phyloP scores from a whole-genome alignment of 208 protist genomes.

The Acanthamoeba culbertsoni region DNA sequence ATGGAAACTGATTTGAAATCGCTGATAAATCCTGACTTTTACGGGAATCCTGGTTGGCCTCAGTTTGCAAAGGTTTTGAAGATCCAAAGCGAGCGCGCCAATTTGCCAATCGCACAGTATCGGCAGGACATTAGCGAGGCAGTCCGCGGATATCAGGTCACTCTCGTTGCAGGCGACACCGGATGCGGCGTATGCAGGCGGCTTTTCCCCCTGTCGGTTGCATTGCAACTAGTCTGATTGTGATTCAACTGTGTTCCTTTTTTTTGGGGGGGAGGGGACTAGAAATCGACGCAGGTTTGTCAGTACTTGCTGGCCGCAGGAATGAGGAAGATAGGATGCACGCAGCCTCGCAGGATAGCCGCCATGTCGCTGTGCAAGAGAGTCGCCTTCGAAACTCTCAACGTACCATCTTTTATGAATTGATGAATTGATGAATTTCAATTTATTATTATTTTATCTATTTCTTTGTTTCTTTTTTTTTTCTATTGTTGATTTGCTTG shows the following conservation, averaged over 20 bases:
- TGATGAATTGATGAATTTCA: too few species aligned
- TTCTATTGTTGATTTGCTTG: not conserved
- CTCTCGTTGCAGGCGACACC: constrained; percentile 78
- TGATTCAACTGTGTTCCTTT: not conserved
- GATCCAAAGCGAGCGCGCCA: constrained; percentile 49
- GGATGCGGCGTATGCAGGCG: constrained; percentile 61
- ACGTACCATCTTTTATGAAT: constrained; percentile 53
- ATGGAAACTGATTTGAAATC: too few species aligned
- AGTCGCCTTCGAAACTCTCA: constrained; percentile 65
- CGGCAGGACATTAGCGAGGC: constrained; percentile 67
- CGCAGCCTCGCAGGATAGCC: constrained; percentile 68
- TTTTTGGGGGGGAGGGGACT: too few species aligned
- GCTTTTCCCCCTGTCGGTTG: not conserved
- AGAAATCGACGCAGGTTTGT: constrained; percentile 76
- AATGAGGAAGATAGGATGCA: constrained; percentile 67
- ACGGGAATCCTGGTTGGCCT: not conserved
- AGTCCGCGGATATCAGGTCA: constrained; percentile 66
- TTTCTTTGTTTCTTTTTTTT: not conserved
- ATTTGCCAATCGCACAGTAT: constrained; percentile 69
- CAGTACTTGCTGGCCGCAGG: constrained; percentile 76
- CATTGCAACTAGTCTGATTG: too few species aligned
- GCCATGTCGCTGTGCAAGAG: constrained; percentile 66
- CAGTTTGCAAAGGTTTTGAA: constrained; percentile 35
- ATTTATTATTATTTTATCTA: not conserved
- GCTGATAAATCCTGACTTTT: too few species aligned